Evolutionary conservation across 495 filamentous ascomycete genomes (phyloP).

Genomic region (Neurospora sp.): DNA sequence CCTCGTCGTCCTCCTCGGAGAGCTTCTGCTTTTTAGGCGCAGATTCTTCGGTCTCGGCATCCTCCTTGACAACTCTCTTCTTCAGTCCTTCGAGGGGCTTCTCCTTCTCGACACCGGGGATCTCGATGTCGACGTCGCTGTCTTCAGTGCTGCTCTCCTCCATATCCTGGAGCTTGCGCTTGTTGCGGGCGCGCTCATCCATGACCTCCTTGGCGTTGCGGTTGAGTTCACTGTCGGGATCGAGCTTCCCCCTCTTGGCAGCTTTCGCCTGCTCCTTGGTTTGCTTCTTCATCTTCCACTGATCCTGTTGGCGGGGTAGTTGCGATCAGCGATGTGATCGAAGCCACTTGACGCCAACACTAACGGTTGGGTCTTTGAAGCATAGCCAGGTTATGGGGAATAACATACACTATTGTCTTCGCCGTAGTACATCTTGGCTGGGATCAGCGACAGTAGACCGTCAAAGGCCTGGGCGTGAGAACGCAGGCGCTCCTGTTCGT

Average conservation of each 20-base stretch:
- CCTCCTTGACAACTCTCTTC: conserved; percentile 34
- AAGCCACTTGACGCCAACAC: conserved; percentile 6
- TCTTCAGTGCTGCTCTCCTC: conserved; percentile 23
- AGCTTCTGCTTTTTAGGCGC: conserved; percentile 24
- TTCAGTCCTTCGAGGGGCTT: conserved; percentile 44
- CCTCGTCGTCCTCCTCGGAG: conserved; percentile 11
- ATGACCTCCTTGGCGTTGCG: conserved; percentile 77
- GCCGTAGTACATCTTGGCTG: conserved; percentile 85
- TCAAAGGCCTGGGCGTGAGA: conserved; percentile 82
- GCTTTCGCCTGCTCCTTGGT: conserved; percentile 71
- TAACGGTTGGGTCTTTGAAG: background rate
- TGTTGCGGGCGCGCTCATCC: conserved; percentile 65
- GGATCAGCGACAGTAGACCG: conserved; percentile 83
- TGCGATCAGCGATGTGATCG: conserved; percentile 9
- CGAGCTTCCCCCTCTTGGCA: conserved; percentile 72
- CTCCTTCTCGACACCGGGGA: conserved; percentile 40
- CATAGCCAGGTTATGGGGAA: background rate
- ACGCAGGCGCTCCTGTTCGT: conserved; percentile 65
- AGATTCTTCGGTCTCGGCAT: conserved; percentile 15
- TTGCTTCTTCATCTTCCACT: conserved; percentile 83
- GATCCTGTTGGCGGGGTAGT: conserved; percentile 44
- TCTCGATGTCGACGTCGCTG: conserved; percentile 25
- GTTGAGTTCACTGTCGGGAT: conserved; percentile 60
- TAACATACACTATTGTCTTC: conserved; percentile 75
- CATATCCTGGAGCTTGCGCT: conserved; percentile 42